Base-by-base conservation (phyloP, 164 flowering plant species). In the Umbilicus rupestris region DNA sequence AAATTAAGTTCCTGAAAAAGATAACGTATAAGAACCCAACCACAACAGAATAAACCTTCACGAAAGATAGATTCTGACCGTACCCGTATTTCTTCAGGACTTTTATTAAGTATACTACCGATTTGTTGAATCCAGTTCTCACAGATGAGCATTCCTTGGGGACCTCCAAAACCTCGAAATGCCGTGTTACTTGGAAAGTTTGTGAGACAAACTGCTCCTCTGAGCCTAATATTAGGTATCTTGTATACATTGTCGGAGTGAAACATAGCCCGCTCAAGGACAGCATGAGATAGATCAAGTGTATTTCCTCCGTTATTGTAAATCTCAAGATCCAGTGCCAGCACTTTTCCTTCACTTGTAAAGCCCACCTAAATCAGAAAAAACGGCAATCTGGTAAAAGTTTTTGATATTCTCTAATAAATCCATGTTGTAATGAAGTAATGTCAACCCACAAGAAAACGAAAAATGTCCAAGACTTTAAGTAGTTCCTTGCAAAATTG, bases 161-260 rank as follows among this genome's bases (percentile, higher is more conserved):
- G 99, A 52, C 94, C 97, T 66, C 99, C 99, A 77, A 95, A 95
- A 71, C 99, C 99, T 60, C 99, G 79, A 66, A 95, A 95, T 44
- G 99, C 99, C 41, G 99, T 95, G 77, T 95, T 83, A 70, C 96
- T 91, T 3, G 99, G 92, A 24, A 87, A 72, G 79, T 92, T 89
- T 47, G 99, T 95, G 78, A 81, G 87, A 75, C 99, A 95, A 72
- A 85, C 97, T 59, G 69, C 83, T 69, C 99, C 99, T 26, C 64
- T 71, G 44, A 92, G 69, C 70, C 87, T 80, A 55, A 95, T 55
- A 74, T 95, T 88, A 30, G 95, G 96, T 69, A 95, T 89, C 64
- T 84, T 88, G 83, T 95, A 95, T 24, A 89, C 94, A 78, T 95
- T 92, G 66, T 95, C 96, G 12, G 99, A 91, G 70, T 89, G 94